Evolutionary conservation across 179 eudicot species (phyloP).

Genomic region (Spinacia oleracea): DNA sequence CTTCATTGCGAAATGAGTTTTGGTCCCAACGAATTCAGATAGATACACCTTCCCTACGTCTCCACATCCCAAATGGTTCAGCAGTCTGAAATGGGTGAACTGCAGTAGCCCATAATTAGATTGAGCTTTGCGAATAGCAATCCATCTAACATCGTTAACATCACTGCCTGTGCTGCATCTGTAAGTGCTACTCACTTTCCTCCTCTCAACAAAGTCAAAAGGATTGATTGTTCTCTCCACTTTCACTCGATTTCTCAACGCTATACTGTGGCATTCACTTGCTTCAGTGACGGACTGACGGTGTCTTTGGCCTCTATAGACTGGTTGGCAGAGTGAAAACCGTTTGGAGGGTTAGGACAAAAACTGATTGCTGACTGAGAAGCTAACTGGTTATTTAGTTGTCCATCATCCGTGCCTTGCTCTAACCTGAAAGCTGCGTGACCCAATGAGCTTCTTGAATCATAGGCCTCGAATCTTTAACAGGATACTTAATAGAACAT

Average conservation of each 20-base stretch:
- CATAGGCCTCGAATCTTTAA: conserved; percentile 35
- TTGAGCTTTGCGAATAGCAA: conserved; percentile 65
- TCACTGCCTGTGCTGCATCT: conserved; percentile 80
- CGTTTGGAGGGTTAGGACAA: conserved; percentile 72
- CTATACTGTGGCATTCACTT: conserved; percentile 60
- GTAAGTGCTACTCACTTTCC: conserved; percentile 60
- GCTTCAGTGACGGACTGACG: conserved; percentile 65
- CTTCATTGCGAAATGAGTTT: conserved; percentile 56
- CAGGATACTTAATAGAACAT: conserved; percentile 31
- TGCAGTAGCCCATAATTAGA: conserved; percentile 51
- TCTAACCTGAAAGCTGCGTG: conserved; percentile 20
- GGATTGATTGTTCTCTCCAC: conserved; percentile 43
- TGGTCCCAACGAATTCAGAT: conserved; percentile 52
- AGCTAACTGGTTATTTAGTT: conserved; percentile 24
- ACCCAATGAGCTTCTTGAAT: conserved; percentile 32
- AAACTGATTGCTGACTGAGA: conserved; percentile 28
- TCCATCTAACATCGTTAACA: conserved; percentile 79
- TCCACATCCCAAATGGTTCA: conserved; percentile 51
- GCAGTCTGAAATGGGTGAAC: conserved; percentile 46
- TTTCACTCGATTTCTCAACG: conserved; percentile 51
- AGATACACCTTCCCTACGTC: conserved; percentile 58
- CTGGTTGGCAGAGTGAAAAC: conserved; percentile 66
- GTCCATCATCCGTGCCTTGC: conserved; percentile 26
- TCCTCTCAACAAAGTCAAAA: conserved; percentile 56
- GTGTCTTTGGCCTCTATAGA: conserved; percentile 74